Base-by-base conservation (phyloP, 1,284 basidiomycete genomes). In the Malassezia slooffiae region DNA sequence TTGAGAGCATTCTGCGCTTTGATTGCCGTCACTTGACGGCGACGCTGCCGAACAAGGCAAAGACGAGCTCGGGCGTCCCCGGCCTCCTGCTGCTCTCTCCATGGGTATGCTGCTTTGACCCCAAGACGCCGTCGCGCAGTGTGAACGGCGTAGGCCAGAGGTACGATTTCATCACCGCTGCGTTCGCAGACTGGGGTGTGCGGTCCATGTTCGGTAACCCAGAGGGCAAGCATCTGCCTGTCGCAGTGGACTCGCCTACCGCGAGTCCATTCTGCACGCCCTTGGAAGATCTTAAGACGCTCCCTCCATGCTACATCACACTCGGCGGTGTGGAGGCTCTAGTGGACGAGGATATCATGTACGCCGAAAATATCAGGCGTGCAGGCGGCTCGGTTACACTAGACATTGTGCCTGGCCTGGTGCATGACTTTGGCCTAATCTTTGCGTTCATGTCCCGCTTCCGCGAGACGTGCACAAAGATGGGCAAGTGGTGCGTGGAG, bases 1-100 rank as follows among this genome's bases (percentile, higher is more conserved):
- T 67, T 15, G 61, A 62, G 35, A 52, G 61, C 21, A 66, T 56
- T 49, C 41, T 67, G 24, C 57, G 63, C 41, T 47, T 48, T 27
- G 58, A 61, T 44, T 50, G 52, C 33, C 43, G 59, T 15, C 20
- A 54, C 16, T 26, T 60, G 15, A 47, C 44, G 16, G 38, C 50
- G 15, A 12, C n/a, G 11, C 34, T 23, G 30, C 12, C 23, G 9
- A 16, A 32, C 23, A 37, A 35, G 27, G 40, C 29, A 7, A n/a
- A 17, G 11, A 34, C 34, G 9, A 26, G 32, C 16, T 41, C 52
- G 34, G 41, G 49, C 38, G 43, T 58, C 2, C 45, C 53, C 21
- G 57, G 60, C 9, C 36, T 65, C 33, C 13, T 62, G 11, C 35
- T 65, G 16, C 47, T 67, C 22, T 62, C 60, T 20, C 59, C 61